Conservation (phyloP, 257 asterid species). For the Eustoma russellianum region DNA sequence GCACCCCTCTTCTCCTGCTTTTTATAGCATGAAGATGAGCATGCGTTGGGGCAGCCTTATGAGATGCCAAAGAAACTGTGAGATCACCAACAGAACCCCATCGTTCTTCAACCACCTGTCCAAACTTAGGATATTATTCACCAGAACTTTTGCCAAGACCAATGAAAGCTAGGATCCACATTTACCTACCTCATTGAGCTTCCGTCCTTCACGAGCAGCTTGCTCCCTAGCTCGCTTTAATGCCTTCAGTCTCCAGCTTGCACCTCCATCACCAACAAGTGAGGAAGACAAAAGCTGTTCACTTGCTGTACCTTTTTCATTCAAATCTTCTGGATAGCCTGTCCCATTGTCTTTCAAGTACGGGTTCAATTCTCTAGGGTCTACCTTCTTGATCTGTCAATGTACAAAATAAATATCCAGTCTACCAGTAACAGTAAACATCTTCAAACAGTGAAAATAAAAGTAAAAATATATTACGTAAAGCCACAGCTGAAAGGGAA, state of each 20-base stretch:
- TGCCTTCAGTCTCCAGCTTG: slow-evolving; percentile 98
- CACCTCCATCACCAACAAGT: slow-evolving; percentile 96
- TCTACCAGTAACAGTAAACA: too few relatives aligned
- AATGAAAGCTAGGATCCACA: slow-evolving; percentile 4
- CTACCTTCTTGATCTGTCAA: slow-evolving; percentile 12
- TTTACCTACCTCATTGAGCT: slow-evolving; percentile 54
- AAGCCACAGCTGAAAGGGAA: too few relatives aligned
- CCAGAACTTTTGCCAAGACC: slow-evolving; percentile 1
- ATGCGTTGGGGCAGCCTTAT: slow-evolving; percentile 60
- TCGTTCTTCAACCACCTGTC: slow-evolving; percentile 86
- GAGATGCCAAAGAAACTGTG: slow-evolving; percentile 85
- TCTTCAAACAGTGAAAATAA: too few relatives aligned
- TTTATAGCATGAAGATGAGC: slow-evolving; percentile 87
- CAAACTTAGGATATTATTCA: slow-evolving; percentile 7
- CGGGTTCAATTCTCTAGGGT: slow-evolving; percentile 84
- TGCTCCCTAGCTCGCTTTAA: slow-evolving; percentile 88
- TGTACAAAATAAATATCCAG: too few relatives aligned
- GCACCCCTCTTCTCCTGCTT: slow-evolving; percentile 43
- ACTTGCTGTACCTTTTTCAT: slow-evolving; percentile 23
- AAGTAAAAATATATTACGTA: too few relatives aligned
- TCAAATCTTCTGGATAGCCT: slow-evolving; percentile 78
- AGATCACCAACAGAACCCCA: slow-evolving; percentile 89
- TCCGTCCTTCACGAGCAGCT: slow-evolving; percentile 87
- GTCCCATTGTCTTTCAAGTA: slow-evolving; percentile 54
- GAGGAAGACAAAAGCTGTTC: slow-evolving; percentile 42